Conservation (phyloP, 2,329 filamentous ascomycete genomes). For the Penicillium capsulatum region DNA sequence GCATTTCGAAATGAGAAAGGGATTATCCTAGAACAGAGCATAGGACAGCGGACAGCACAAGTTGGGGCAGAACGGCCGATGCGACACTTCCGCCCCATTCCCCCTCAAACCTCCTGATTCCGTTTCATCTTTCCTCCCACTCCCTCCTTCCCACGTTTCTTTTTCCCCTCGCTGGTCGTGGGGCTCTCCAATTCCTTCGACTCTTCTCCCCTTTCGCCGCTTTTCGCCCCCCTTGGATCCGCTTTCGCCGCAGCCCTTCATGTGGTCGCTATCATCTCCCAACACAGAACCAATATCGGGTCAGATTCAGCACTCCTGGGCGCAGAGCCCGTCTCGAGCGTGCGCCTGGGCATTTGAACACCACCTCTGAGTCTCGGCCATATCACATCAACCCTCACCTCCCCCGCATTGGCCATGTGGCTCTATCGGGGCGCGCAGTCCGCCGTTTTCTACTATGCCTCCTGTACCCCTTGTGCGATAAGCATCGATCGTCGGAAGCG, state of each 20-base stretch:
- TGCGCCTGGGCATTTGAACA: conserved; percentile 2
- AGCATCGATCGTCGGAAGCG: conserved; percentile 66
- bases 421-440: conserved; percentile 48
- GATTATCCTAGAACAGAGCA: too few relatives aligned
- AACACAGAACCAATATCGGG: conserved; percentile 21
- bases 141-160: conserved; percentile 2
- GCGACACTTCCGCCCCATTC: conserved; percentile 4
- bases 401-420: conserved; percentile 38
- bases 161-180: conserved; percentile 18
- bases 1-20: not conserved
- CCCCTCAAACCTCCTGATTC: conserved; percentile 5
- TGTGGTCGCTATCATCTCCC: conserved; percentile 29
- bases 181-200: conserved; percentile 9
- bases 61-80: too few relatives aligned
- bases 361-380: too few relatives aligned
- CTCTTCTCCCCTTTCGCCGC: not conserved
- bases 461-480: conserved; percentile 60
- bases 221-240: conserved; percentile 11
- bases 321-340: conserved; percentile 21
- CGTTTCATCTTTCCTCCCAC: too few relatives aligned
- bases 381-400: too few relatives aligned
- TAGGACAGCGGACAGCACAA: too few relatives aligned
- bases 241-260: conserved; percentile 30
- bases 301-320: conserved; percentile 22
- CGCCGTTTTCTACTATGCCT: conserved; percentile 49